These are phyloP conservation scores for Lichtheimia ramosa DNA, from an alignment of 371 early-diverging fungal species.

Conservation along the genomic window DNA sequence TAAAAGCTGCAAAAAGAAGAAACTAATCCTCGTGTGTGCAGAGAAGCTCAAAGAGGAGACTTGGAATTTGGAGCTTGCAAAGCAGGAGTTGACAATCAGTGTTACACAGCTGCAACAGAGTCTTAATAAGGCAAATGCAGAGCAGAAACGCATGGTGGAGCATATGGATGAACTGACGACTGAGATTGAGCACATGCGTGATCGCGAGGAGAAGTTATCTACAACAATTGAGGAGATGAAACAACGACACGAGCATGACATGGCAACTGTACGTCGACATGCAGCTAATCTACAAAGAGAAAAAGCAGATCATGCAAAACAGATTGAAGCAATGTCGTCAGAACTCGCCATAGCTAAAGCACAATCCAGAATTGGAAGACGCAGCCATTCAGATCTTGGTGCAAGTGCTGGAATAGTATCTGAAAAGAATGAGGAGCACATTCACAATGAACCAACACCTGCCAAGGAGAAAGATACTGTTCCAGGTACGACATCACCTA, in stretches of 20 bases:
- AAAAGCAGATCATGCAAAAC: conserved; percentile 57
- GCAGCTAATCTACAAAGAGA: conserved; percentile 65
- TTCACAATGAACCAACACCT: conserved; percentile 22
- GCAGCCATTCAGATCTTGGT: conserved; percentile 33
- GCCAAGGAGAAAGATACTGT: conserved; percentile 8
- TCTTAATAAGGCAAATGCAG: conserved; percentile 54
- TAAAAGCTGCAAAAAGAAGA: background rate
- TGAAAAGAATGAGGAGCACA: conserved; percentile 25
- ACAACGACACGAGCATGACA: conserved; percentile 67
- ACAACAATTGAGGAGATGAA: conserved; percentile 56
- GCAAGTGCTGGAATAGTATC: conserved; percentile 31
- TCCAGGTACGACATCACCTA: conserved; percentile 16
- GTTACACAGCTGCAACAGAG: conserved; percentile 59
- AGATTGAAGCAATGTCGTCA: conserved; percentile 61
- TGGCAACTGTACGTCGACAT: conserved; percentile 61
- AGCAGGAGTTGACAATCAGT: conserved; percentile 56
- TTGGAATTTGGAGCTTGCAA: conserved; percentile 64
- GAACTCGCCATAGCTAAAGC: conserved; percentile 55
- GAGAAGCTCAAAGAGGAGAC: conserved; percentile 61
- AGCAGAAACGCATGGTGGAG: conserved; percentile 59
- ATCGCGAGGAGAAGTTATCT: conserved; percentile 62
- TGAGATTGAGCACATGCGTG: conserved; percentile 66
- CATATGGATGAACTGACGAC: conserved; percentile 53
- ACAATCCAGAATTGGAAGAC: conserved; percentile 39
- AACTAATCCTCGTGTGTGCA: conserved; percentile 9